Conservation (phyloP, 805 yeast genomes). For the Pichia exigua region DNA sequence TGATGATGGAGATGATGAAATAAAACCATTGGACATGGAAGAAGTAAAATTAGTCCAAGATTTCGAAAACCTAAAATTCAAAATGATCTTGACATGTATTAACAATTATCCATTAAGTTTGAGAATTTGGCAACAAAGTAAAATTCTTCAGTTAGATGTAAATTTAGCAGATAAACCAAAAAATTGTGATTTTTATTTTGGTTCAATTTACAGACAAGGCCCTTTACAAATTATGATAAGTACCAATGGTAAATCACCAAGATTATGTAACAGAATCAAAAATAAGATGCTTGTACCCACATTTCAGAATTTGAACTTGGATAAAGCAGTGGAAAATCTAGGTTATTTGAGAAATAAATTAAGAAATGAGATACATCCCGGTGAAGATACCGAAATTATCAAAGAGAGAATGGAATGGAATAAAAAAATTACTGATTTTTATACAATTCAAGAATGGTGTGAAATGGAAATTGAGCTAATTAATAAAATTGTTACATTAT, state of each 20-base stretch:
- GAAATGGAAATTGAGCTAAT: conserved; percentile 29
- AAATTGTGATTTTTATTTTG: conserved; percentile 82
- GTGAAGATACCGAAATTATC: conserved; percentile 40
- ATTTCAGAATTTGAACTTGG: conserved; percentile 36
- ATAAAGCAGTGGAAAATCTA: conserved; percentile 52
- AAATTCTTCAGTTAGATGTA: conserved; percentile 44
- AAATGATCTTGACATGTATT: conserved; percentile 65
- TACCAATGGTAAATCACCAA: conserved; percentile 76
- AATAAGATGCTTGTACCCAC: conserved; percentile 42
- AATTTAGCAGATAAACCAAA: conserved; percentile 81
- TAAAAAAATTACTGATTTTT: conserved; percentile 53
- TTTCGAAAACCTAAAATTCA: conserved; percentile 37
- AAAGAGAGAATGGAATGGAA: conserved; percentile 68
- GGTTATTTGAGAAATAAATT: conserved; percentile 46
- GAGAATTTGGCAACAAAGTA: conserved; percentile 45
- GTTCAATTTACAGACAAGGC: conserved; percentile 67
- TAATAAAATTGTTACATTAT: conserved; percentile 36
- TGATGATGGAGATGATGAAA: conserved; percentile 8
- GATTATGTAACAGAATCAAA: conserved; percentile 57
- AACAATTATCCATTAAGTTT: conserved; percentile 59
- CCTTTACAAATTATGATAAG: conserved; percentile 73
- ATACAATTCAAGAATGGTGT: conserved; percentile 54
- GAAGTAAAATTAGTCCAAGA: conserved; percentile 29
- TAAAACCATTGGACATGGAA: conserved; percentile 9
- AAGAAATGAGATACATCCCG: conserved; percentile 34